phyloP scores from a whole-genome alignment of 345 rosid species.

The Cardamine occulta region DNA sequence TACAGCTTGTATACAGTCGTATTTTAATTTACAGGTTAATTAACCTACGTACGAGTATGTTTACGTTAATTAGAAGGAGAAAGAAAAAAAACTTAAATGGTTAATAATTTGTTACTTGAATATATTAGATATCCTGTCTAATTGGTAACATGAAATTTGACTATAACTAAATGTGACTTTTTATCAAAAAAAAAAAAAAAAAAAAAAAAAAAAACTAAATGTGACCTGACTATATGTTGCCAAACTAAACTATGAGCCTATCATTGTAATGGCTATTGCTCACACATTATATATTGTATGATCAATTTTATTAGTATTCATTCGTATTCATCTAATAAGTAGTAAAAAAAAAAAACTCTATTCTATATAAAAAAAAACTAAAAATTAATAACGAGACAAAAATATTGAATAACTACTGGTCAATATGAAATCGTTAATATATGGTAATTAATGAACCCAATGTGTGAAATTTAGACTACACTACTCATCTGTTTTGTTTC shows the following conservation, averaged over 20 bases:
- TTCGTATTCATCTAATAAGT: neutral
- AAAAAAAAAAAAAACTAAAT: neutral
- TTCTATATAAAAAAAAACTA: too few species aligned
- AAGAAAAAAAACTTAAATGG: neutral
- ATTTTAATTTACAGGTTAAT: neutral
- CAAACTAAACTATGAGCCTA: neutral
- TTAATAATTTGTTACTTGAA: neutral
- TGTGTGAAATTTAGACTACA: conserved; percentile 27
- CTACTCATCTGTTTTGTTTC: neutral
- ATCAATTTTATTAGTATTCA: neutral
- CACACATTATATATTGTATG: neutral
- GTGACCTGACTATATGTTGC: neutral
- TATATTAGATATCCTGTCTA: neutral
- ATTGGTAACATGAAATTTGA: neutral
- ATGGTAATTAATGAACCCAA: neutral
- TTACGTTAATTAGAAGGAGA: neutral
- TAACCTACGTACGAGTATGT: conserved; percentile 1
- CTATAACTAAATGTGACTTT: neutral
- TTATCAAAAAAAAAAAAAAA: too few species aligned
- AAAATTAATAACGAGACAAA: neutral
- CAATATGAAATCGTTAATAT: neutral
- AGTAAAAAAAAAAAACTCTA: neutral
- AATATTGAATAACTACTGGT: neutral
- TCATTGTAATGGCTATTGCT: neutral
- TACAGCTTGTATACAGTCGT: neutral